Evolutionary conservation across 345 rosid genomes (phyloP).

Genomic region (Draba incana): DNA sequence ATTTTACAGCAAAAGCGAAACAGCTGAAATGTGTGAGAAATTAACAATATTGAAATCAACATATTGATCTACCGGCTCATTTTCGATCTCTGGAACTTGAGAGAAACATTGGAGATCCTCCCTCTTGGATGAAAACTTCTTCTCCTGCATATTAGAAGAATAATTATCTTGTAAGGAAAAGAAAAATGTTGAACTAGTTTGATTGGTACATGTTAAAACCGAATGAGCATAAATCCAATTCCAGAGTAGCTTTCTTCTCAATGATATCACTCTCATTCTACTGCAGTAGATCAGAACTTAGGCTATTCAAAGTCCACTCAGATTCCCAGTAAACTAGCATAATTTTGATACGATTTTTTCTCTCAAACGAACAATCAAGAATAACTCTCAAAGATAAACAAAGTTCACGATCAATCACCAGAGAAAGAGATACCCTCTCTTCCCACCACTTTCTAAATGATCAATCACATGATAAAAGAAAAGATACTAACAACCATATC

Average conservation of each 20-base stretch:
- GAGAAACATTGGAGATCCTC: slow-evolving; percentile 47
- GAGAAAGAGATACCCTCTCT: no score
- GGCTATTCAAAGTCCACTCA: slow-evolving; percentile 39
- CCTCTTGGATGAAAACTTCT: slow-evolving; percentile 34
- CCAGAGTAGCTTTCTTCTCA: slow-evolving; percentile 41
- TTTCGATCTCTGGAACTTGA: slow-evolving; percentile 47
- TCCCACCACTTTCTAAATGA: no score
- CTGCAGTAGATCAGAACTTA: slow-evolving; percentile 46
- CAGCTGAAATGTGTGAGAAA: neutral
- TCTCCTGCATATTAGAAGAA: slow-evolving; percentile 48
- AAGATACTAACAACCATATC: no score
- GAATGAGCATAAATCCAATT: slow-evolving; percentile 47
- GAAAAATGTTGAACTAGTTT: slow-evolving; percentile 5
- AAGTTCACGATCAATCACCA: no score
- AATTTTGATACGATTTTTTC: neutral
- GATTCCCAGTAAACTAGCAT: slow-evolving; percentile 24
- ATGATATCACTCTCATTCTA: slow-evolving; percentile 38
- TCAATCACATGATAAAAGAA: no score
- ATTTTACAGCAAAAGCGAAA: slow-evolving; percentile 25
- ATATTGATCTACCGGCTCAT: slow-evolving; percentile 46
- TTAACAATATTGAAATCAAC: neutral
- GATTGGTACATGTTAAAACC: slow-evolving; percentile 4
- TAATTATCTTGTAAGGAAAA: slow-evolving; percentile 1
- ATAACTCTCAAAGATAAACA: no score
- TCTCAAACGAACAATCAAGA: no score